Conservation (phyloP, 306 rosid species). For the Cucumis sativus region DNA sequence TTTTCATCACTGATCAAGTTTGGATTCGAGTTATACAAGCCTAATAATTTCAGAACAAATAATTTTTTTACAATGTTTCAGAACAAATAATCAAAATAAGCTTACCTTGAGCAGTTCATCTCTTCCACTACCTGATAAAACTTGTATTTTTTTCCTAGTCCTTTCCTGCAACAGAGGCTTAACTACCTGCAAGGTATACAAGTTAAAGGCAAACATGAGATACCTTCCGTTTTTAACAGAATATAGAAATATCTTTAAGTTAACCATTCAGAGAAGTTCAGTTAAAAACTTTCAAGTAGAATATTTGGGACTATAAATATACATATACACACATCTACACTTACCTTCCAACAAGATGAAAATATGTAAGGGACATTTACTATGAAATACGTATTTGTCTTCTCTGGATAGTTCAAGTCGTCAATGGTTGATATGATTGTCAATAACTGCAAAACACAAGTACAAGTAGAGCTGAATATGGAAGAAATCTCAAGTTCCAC, state of each 20-base stretch:
- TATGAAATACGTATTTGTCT: conserved; percentile 72
- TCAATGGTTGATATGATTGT: conserved; percentile 79
- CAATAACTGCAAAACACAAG: conserved; percentile 47
- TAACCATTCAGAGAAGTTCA: background rate
- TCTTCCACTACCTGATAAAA: conserved; percentile 71
- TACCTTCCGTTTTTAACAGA: background rate
- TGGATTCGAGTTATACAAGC: background rate
- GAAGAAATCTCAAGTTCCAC: background rate
- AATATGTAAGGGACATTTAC: conserved; percentile 83
- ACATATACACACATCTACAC: background rate
- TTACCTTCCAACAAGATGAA: conserved; percentile 87
- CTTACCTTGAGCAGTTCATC: conserved; percentile 82
- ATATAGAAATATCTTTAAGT: background rate
- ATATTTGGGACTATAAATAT: background rate
- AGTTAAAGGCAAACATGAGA: background rate
- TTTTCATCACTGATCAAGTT: background rate
- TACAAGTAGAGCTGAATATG: background rate
- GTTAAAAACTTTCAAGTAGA: background rate
- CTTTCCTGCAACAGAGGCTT: conserved; percentile 97
- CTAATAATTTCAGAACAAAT: background rate
- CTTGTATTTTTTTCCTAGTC: conserved; percentile 80
- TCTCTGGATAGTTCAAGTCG: conserved; percentile 97
- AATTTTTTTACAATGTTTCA: background rate
- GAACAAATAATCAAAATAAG: background rate
- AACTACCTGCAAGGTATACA: conserved; percentile 34